Conservation (phyloP, 495 filamentous ascomycete genomes). For the Clavariopsis aquatica region DNA sequence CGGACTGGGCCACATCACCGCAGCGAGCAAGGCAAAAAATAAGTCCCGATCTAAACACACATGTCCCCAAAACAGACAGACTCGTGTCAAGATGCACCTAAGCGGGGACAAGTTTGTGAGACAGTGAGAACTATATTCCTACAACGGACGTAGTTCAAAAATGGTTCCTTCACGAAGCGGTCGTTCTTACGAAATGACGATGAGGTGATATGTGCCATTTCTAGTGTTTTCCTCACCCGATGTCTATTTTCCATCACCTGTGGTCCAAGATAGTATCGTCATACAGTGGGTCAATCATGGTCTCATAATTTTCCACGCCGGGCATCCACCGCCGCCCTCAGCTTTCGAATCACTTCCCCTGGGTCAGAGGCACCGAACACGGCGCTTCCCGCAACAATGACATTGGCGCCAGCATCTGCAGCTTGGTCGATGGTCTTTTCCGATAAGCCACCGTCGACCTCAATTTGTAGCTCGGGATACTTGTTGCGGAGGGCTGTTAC, state of each 20-base stretch:
- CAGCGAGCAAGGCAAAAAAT: background rate
- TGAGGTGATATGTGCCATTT: background rate
- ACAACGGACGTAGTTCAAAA: background rate
- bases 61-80: background rate
- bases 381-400: conserved; percentile 96
- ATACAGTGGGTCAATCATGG: background rate
- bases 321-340: conserved; percentile 77
- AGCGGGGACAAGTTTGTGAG: background rate
- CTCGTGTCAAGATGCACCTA: background rate
- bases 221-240: background rate
- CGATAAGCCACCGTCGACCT: conserved; percentile 91
- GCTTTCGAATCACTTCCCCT: conserved; percentile 73
- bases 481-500: conserved; percentile 76
- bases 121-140: conserved; percentile 8
- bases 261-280: background rate
- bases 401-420: conserved; percentile 93
- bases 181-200: background rate
- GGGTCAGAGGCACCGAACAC: conserved; percentile 93
- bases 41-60: background rate
- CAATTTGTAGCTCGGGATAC: conserved; percentile 92
- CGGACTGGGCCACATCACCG: background rate
- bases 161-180: background rate
- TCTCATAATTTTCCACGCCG: conserved; percentile 42
- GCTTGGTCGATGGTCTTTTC: conserved; percentile 89
- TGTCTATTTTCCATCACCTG: background rate